Conservation (phyloP, 495 filamentous ascomycete genomes). For the Daldinia concentrica region DNA sequence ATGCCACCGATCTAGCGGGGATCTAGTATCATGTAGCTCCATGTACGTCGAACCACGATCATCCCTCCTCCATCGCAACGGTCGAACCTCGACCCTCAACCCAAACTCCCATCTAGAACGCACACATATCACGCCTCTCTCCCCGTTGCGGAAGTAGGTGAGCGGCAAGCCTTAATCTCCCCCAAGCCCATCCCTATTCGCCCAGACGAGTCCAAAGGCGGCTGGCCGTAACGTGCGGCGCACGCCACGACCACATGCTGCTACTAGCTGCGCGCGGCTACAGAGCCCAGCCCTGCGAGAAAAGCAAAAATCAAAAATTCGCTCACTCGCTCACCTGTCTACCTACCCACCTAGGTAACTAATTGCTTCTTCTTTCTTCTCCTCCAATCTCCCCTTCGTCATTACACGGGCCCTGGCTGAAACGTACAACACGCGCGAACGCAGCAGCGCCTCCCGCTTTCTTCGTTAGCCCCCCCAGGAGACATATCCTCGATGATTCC, state of each 20-base stretch:
- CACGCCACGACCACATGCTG: slow-evolving; percentile 19
- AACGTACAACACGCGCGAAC: slow-evolving; percentile 18
- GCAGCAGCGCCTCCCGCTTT: slow-evolving; percentile 29
- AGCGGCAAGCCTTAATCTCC: slow-evolving; percentile 2
- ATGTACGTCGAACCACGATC: slow-evolving; percentile 2
- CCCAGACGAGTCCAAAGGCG: slow-evolving; percentile 10
- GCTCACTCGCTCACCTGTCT: too few species aligned
- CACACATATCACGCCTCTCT: not conserved
- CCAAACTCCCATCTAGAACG: not conserved
- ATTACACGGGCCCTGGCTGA: slow-evolving; percentile 27
- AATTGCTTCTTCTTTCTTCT: slow-evolving; percentile 10
- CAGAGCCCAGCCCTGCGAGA: slow-evolving; percentile 12
- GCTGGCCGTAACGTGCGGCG: slow-evolving; percentile 6
- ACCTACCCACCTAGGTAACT: not conserved
- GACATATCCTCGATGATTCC: slow-evolving; percentile 29
- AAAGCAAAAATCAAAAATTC: slow-evolving; percentile 18
- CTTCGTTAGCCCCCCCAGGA: slow-evolving; percentile 10
- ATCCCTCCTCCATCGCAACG: slow-evolving; percentile 11
- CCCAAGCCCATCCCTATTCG: not conserved
- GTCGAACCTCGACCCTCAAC: not conserved
- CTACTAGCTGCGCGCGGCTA: slow-evolving; percentile 2
- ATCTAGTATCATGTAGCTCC: not conserved
- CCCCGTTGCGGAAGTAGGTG: slow-evolving; percentile 2
- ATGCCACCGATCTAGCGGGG: slow-evolving; percentile 16
- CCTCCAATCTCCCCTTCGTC: not conserved